These are phyloP conservation scores for Dryas drummondii DNA, from an alignment of 306 rosid genomes.

Conservation along the genomic window DNA sequence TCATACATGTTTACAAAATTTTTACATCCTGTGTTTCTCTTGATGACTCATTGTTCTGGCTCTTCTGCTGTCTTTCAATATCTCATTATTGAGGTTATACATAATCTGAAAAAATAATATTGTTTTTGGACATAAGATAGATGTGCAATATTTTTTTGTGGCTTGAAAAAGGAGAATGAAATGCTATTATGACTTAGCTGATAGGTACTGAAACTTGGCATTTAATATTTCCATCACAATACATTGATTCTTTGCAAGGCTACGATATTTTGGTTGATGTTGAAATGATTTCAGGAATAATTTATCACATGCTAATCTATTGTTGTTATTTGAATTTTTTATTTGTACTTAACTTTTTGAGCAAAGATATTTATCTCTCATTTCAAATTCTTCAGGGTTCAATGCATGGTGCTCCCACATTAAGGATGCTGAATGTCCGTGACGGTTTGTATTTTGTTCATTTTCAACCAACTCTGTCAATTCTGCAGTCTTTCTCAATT, in stretches of 20 bases:
- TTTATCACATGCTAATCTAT: background rate
- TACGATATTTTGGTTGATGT: background rate
- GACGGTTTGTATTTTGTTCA: constrained; percentile 73
- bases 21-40: constrained; percentile 7
- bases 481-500: constrained; percentile 81
- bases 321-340: background rate
- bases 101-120: constrained; percentile 4
- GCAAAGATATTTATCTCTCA: constrained; percentile 3
- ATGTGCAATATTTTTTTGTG: constrained; percentile 1
- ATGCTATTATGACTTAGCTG: constrained; percentile 5
- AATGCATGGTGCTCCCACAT: constrained; percentile 41
- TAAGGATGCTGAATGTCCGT: constrained; percentile 82
- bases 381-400: constrained; percentile 44
- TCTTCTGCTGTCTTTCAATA: constrained; percentile 15
- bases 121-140: background rate
- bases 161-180: constrained; percentile 1
- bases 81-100: background rate
- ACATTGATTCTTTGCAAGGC: background rate
- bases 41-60: background rate
- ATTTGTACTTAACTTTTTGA: constrained; percentile 1
- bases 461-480: constrained; percentile 58
- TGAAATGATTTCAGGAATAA: background rate
- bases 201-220: constrained; percentile 19
- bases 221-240: constrained; percentile 6
- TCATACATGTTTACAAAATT: background rate